Evolutionary conservation across 495 filamentous ascomycete genomes (phyloP).

Genomic region (Neurospora discreta): DNA sequence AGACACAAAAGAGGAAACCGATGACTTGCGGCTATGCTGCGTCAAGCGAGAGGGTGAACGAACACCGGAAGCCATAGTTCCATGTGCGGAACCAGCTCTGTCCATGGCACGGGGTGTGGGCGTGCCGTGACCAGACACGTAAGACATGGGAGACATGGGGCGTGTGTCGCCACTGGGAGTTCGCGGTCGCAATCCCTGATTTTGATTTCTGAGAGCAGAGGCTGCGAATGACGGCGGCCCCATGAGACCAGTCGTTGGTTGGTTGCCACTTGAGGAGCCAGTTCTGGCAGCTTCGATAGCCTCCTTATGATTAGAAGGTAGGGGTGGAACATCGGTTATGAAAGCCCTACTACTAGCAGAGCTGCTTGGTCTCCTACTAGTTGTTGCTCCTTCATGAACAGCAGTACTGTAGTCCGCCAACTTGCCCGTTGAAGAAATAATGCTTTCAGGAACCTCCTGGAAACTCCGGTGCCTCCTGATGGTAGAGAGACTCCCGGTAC

Average conservation of each 20-base stretch:
- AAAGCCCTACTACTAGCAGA: constrained; percentile 45
- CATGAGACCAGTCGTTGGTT: constrained; percentile 49
- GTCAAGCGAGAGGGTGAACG: constrained; percentile 29
- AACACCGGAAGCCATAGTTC: constrained; percentile 21
- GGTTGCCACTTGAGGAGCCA: constrained; percentile 33
- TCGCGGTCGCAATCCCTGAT: constrained; percentile 46
- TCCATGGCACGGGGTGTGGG: constrained; percentile 28
- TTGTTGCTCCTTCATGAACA: constrained; percentile 14
- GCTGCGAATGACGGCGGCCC: constrained; percentile 77
- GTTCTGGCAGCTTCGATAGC: constrained; percentile 67
- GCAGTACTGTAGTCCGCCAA: constrained; percentile 13
- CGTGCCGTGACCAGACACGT: constrained; percentile 21
- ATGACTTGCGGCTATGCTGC: constrained; percentile 54
- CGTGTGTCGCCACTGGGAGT: constrained; percentile 47
- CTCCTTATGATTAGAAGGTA: constrained; percentile 74
- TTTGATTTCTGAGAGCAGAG: constrained; percentile 51
- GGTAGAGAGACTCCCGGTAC: constrained; percentile 20
- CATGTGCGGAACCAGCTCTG: constrained; percentile 20
- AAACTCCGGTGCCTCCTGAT: constrained; percentile 26
- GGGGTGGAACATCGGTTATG: constrained; percentile 44
- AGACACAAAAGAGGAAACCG: constrained; percentile 88
- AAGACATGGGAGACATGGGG: constrained; percentile 28
- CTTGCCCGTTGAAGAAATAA: constrained; percentile 24
- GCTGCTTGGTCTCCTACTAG: constrained; percentile 51
- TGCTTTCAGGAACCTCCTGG: constrained; percentile 29